These are phyloP conservation scores for Cutaneotrichosporon arboriforme DNA, from an alignment of 1,284 basidiomycete species.

Conservation along the genomic window DNA sequence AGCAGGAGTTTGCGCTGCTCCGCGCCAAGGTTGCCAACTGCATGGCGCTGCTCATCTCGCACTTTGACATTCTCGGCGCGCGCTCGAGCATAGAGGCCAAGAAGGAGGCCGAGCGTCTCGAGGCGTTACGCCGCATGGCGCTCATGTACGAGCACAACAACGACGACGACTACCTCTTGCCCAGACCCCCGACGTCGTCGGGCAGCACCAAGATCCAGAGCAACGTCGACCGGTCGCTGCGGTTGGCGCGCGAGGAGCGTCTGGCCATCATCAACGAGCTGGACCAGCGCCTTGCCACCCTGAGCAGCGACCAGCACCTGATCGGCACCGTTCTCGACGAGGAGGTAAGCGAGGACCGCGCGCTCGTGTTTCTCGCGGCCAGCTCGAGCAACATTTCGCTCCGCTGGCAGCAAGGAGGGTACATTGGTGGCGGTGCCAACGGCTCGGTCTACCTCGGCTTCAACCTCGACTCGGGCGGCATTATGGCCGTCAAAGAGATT, in stretches of 20 bases:
- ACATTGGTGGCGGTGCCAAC: conserved; percentile 96
- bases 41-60: conserved; percentile 91
- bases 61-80: conserved; percentile 96
- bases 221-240: conserved; percentile 57
- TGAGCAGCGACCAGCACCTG: conserved; percentile 64
- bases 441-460: conserved; percentile 97
- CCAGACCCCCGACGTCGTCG: conserved; percentile 28
- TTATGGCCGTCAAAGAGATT: conserved; percentile 99
- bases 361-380: conserved; percentile 83
- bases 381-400: conserved; percentile 92
- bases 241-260: conserved; percentile 67
- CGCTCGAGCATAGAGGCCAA: conserved; percentile 79
- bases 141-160: conserved; percentile 52
- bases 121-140: conserved; percentile 63
- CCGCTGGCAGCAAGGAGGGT: conserved; percentile 96
- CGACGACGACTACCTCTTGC: conserved; percentile 49
- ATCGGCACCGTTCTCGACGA: conserved; percentile 86
- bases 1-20: conserved; percentile 81
- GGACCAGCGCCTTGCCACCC: conserved; percentile 57
- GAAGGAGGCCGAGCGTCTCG: conserved; percentile 78
- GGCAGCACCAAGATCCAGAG: conserved; percentile 22
- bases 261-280: conserved; percentile 58
- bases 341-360: conserved; percentile 83
- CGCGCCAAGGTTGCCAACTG: conserved; percentile 90
- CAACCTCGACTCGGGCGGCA: conserved; percentile 90